Evolutionary conservation across 176 grass and related monocot species (phyloP), one percentile per base, ranked within the genome.

Genomic region (Bromus sterilis): DNA sequence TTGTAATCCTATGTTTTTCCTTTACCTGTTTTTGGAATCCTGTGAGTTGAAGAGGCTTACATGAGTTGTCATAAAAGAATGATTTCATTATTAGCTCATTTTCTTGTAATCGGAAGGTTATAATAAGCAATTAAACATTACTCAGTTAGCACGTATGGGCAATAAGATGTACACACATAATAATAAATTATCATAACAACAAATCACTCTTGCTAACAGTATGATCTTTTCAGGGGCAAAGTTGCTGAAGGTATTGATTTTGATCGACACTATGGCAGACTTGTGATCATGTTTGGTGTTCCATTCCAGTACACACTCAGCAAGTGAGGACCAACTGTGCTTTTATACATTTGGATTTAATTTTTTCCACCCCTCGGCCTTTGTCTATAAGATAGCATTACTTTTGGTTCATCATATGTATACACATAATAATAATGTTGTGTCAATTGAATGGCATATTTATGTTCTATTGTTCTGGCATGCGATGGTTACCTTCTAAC

Each of bases 231-330:
- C 89, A 98, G 95, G 90, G 95, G 95, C 34, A 98, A 98, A 82
- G 92, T 98, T 60, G 95, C 95, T 65, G 95, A 98, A 89, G 95
- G 95, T 76, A 98, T 98, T 80, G 95, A 98, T 89, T 98, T 98
- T 94, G 95, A 95, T 85, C 81, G 90, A 79, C 95, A 98, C 80
- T 95, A 98, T 86, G 96, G 96, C 57, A 89, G 96, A 89, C 93
- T 98, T 70, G 96, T 98, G 62, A 98, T 95, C 36, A 95, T 98
- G 96, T 98, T 95, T 83, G 96, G 96, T 71, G 90, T 98, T 87
- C 96, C 93, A 25, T 98, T 98, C 83, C 96, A 98, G 65, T 95
- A 98, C 80, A 98, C 95, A 73, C 86, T 91, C 39, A 98, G 96
- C 88, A 94, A 91, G 96, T 98, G 57, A 89, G 72, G 28, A 57